Conservation (phyloP, 1,284 basidiomycete species). For the Heterobasidion parviporum region DNA sequence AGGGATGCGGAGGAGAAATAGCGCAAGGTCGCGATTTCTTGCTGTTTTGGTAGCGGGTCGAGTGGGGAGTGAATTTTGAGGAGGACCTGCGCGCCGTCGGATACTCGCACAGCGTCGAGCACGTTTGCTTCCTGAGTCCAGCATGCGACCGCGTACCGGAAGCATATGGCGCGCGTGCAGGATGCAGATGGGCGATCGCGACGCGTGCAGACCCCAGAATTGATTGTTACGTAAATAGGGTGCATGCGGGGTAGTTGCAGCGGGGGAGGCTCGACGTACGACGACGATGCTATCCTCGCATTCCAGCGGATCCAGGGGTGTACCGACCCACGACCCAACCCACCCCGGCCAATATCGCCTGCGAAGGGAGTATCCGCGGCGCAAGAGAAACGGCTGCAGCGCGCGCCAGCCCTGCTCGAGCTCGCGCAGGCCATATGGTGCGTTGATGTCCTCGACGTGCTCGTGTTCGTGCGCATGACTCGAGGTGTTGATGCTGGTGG, state of each 20-base stretch:
- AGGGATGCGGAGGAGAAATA: not conserved
- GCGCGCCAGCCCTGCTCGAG: slow-evolving; percentile 1
- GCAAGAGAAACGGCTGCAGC: not conserved
- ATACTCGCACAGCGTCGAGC: not conserved
- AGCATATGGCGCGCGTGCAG: too few relatives aligned
- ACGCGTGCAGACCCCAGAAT: too few relatives aligned
- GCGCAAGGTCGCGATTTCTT: not conserved
- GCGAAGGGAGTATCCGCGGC: not conserved
- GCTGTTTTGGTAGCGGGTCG: not conserved
- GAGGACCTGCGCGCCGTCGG: not conserved
- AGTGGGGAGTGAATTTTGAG: slow-evolving; percentile 1
- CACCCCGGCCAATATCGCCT: not conserved
- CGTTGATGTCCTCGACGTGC: slow-evolving; percentile 2
- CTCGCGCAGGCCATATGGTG: slow-evolving; percentile 1
- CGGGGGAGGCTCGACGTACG: not conserved
- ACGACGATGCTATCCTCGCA: slow-evolving; percentile 3
- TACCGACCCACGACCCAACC: slow-evolving; percentile 2
- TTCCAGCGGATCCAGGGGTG: not conserved
- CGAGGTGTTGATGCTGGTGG: not conserved
- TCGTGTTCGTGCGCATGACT: too few relatives aligned
- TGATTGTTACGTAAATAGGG: too few relatives aligned
- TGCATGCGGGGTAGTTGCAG: not conserved
- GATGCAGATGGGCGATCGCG: too few relatives aligned
- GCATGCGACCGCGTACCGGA: not conserved
- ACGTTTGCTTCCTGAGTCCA: not conserved